phyloP scores from a whole-genome alignment of 208 protist species.

The Crithidia thermophila region DNA sequence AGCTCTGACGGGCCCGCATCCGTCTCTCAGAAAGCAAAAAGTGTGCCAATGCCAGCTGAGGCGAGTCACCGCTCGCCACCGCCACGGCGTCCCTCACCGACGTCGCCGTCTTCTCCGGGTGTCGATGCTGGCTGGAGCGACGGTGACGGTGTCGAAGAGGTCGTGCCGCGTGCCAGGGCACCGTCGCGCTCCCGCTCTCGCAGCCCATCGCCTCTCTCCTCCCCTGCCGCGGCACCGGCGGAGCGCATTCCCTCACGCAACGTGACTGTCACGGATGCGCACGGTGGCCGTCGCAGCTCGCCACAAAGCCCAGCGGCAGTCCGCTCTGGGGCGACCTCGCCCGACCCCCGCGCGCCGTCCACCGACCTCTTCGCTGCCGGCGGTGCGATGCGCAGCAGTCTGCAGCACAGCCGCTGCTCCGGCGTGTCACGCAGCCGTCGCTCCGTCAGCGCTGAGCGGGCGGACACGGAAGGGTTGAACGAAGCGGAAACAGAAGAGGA shows the following conservation, averaged over 20 bases:
- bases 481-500: neutral
- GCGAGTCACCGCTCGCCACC: neutral
- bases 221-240: neutral
- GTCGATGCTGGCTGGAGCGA: neutral
- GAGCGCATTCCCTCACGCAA: too few species aligned
- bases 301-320: neutral
- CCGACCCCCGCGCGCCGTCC: slow-evolving; percentile 33
- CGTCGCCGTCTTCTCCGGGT: neutral
- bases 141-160: neutral
- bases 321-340: slow-evolving; percentile 24
- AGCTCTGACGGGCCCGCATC: too few species aligned
- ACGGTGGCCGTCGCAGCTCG: neutral
- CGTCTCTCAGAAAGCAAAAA: too few species aligned
- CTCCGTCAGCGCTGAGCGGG: slow-evolving; percentile 24
- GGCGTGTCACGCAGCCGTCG: slow-evolving; percentile 37
- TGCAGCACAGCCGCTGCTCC: slow-evolving; percentile 41
- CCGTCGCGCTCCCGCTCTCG: slow-evolving; percentile 16
- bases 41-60: too few species aligned
- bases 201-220: slow-evolving; percentile 23
- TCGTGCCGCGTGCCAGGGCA: slow-evolving; percentile 1
- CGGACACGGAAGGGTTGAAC: neutral
- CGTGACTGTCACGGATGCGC: neutral
- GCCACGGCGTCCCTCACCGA: slow-evolving; percentile 1
- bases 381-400: slow-evolving; percentile 34
- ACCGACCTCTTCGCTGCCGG: slow-evolving; percentile 33